Base-by-base conservation (phyloP, 306 rosid species). In the Vigna hirtella region DNA sequence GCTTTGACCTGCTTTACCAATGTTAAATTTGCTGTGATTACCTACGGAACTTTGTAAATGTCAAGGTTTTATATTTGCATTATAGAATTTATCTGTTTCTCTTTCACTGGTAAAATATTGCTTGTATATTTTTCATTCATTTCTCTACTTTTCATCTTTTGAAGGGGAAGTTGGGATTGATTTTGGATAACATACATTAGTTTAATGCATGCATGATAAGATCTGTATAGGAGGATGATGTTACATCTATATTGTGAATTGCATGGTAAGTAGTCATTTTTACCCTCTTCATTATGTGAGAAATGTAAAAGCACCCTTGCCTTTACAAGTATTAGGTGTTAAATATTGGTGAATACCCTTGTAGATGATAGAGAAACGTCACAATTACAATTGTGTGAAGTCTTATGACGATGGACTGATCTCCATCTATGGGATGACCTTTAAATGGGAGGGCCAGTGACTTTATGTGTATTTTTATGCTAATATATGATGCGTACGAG, bases 401-500 rank as follows among this genome's bases (percentile, higher is more conserved):
- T 24, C 38, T 38, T 45, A 55, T 52, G 26, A 30, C 64, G 71
- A 47, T 71, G 73, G 73, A 49, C 40, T 62, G 48, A 34, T 32
- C 20, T 61, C 73, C 50, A 24, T 67, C 18, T 48, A n/a, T 6
- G 34, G 55, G 43, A 70, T 61, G 32, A 42, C 43, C 66, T 76
- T 59, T 68, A 16, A 34, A 45, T 24, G 74, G 17, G 67, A 24
- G 51, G 63, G 63, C 40, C 57, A 9, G 22, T 59, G 38, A 32
- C 74, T 65, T 26, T 32, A 24, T 32, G 34, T 26, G 68, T 69
- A 64, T 57, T 62, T 57, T 62, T 72, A 61, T 84, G 66, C 67
- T 57, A 18, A 28, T 63, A 18, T 13, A 55, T 48, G 22, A 28
- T 0, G 40, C 20, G 11, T 52, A 76, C 50, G 6, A 65, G 71